Percentiles rank a stretch among this genome's conserved stretches.
phyloP scores from a whole-genome alignment of 139 green algal genomes.

The Pseudopediastrum boryanum region DNA sequence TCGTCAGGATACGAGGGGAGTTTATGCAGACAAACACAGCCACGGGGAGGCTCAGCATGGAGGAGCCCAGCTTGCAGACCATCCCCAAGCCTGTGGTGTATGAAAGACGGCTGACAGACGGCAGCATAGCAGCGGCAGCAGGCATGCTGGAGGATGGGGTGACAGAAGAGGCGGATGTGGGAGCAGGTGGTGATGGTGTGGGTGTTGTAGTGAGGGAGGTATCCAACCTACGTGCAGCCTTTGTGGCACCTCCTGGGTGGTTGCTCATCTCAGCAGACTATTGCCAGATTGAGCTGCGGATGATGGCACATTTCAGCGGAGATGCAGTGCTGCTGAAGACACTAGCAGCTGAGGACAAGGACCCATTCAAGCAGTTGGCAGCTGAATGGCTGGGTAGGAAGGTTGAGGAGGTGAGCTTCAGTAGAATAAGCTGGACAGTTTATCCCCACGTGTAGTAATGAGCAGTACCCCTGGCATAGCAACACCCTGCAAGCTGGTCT shows the following conservation, averaged over 20 bases:
- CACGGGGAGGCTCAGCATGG: conserved; percentile 84
- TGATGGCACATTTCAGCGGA: conserved; percentile 89
- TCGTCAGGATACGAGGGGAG: conserved; percentile 60
- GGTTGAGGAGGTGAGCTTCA: conserved; percentile 50
- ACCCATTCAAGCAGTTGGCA: conserved; percentile 84
- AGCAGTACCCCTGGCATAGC: no score
- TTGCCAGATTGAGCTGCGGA: conserved; percentile 84
- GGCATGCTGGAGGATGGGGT: no score
- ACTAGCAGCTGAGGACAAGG: conserved; percentile 53
- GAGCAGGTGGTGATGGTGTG: not conserved
- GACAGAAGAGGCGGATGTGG: not conserved
- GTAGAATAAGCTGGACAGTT: no score
- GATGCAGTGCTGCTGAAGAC: conserved; percentile 64
- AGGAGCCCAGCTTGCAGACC: conserved; percentile 66
- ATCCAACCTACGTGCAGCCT: conserved; percentile 57
- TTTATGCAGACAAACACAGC: conserved; percentile 78
- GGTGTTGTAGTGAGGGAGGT: not conserved
- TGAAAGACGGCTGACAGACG: not conserved
- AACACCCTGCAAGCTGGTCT: no score
- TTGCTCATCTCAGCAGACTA: conserved; percentile 82
- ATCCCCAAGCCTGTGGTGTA: conserved; percentile 63
- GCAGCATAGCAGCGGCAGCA: conserved; percentile 14
- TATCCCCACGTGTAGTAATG: no score
- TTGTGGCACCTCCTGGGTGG: conserved; percentile 50
- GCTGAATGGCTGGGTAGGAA: conserved; percentile 59